Percentiles rank a stretch among this genome's conserved stretches.
phyloP scores from a whole-genome alignment of 768 basidiomycete species.

The Lactarius vividus region DNA sequence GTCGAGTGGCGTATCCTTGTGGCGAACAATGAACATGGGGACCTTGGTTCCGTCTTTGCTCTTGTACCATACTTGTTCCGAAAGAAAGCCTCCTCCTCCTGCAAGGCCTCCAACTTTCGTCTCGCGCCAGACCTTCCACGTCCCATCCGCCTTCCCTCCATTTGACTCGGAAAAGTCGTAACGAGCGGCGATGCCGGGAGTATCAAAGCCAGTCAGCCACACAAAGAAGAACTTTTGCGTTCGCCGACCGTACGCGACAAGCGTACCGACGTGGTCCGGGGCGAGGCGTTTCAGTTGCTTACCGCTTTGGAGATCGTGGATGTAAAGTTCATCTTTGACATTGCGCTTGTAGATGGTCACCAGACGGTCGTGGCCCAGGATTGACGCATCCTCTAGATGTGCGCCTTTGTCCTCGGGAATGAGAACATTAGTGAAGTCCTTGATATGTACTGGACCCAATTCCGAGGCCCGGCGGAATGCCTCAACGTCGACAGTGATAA shows the following conservation, averaged over 20 bases:
- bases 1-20: constrained; percentile 64
- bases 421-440: constrained; percentile 51
- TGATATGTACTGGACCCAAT: constrained; percentile 29
- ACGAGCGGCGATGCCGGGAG: constrained; percentile 61
- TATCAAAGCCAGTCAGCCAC: constrained; percentile 64
- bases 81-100: constrained; percentile 61
- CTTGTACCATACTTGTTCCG: constrained; percentile 74
- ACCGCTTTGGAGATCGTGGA: constrained; percentile 56
- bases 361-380: constrained; percentile 55
- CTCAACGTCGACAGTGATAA: constrained; percentile 61
- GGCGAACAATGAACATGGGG: constrained; percentile 84
- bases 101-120: constrained; percentile 58
- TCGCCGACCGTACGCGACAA: constrained; percentile 49
- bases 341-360: constrained; percentile 68
- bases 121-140: constrained; percentile 58
- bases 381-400: constrained; percentile 48
- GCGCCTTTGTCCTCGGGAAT: constrained; percentile 69
- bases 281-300: constrained; percentile 53
- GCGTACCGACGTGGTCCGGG: constrained; percentile 65
- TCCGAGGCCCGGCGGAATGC: constrained; percentile 31
- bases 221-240: constrained; percentile 62
- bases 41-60: constrained; percentile 78
- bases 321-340: constrained; percentile 77
- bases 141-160: constrained; percentile 39
- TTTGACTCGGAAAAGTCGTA: constrained; percentile 50